Percentiles rank a stretch among this genome's conserved stretches.
These are phyloP conservation scores for Cercophora sp. DNA, from an alignment of 495 filamentous ascomycete species.

Conservation along the genomic window DNA sequence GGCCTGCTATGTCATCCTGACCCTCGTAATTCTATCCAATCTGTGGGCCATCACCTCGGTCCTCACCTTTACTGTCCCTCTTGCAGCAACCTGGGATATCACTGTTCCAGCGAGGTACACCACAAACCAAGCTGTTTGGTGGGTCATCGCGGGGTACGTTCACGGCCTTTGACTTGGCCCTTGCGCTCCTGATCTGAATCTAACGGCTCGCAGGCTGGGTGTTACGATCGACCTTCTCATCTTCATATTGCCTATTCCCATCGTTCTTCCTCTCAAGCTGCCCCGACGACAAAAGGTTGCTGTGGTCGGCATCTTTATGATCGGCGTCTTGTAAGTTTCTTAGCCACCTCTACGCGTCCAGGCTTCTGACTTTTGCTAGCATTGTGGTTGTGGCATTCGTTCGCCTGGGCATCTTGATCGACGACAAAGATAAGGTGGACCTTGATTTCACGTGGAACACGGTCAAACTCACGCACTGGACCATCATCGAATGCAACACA, in stretches of 20 bases:
- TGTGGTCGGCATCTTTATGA: conserved; percentile 31
- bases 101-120: conserved; percentile 12
- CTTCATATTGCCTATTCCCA: conserved; percentile 36
- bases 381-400: conserved; percentile 27
- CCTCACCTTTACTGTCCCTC: conserved; percentile 26
- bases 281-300: conserved; percentile 34
- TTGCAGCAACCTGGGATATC: conserved; percentile 27
- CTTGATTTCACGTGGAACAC: conserved; percentile 22
- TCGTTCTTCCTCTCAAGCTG: conserved; percentile 33
- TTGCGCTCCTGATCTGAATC: neutral
- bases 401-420: conserved; percentile 21
- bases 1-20: conserved; percentile 16
- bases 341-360: neutral
- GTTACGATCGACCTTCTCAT: conserved; percentile 48
- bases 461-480: conserved; percentile 17
- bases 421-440: conserved; percentile 6
- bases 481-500: conserved; percentile 23
- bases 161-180: neutral
- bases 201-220: conserved; percentile 24
- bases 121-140: conserved; percentile 19
- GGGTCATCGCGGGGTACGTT: conserved; percentile 26
- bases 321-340: conserved; percentile 36
- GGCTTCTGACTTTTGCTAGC: conserved; percentile 7
- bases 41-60: conserved; percentile 9
- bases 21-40: conserved; percentile 15